Evolutionary conservation across 768 basidiomycete genomes (phyloP).

Genomic region (Amanita brunnescens): DNA sequence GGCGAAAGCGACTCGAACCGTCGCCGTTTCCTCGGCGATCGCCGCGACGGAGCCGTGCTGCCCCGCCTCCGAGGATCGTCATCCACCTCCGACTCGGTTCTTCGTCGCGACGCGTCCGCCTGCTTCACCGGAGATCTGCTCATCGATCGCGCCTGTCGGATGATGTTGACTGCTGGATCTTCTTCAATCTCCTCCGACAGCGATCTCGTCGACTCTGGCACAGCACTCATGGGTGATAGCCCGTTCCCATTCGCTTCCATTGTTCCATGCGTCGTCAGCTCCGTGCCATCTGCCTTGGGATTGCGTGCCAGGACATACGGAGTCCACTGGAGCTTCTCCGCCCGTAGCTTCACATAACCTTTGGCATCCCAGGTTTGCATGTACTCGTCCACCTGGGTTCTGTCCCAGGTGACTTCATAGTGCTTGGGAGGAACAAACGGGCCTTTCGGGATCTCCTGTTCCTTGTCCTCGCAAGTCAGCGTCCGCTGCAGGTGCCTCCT

Average conservation of each 20-base stretch:
- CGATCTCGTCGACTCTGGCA: not conserved
- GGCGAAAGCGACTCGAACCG: slow-evolving; percentile 30
- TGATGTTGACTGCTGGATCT: not conserved
- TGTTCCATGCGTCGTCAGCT: not conserved
- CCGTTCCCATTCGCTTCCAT: not conserved
- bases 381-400: slow-evolving; percentile 53
- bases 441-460: slow-evolving; percentile 30
- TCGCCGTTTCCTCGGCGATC: slow-evolving; percentile 33
- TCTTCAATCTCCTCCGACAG: not conserved
- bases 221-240: not conserved
- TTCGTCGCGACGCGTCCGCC: not conserved
- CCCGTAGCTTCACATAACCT: slow-evolving; percentile 64
- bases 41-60: slow-evolving; percentile 6
- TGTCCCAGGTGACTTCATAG: slow-evolving; percentile 75
- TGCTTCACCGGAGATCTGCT: slow-evolving; percentile 5
- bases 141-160: slow-evolving; percentile 2
- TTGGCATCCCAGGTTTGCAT: slow-evolving; percentile 66
- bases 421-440: slow-evolving; percentile 56
- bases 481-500: slow-evolving; percentile 55
- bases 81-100: not conserved
- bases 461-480: slow-evolving; percentile 41
- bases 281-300: slow-evolving; percentile 14
- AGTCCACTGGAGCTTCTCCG: slow-evolving; percentile 90
- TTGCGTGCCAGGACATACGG: slow-evolving; percentile 70
- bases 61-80: not conserved